Percentiles rank a stretch among this genome's conserved stretches.
Evolutionary conservation across 2,329 filamentous ascomycete genomes (phyloP).

Genomic region (Ilyonectria destructans): DNA sequence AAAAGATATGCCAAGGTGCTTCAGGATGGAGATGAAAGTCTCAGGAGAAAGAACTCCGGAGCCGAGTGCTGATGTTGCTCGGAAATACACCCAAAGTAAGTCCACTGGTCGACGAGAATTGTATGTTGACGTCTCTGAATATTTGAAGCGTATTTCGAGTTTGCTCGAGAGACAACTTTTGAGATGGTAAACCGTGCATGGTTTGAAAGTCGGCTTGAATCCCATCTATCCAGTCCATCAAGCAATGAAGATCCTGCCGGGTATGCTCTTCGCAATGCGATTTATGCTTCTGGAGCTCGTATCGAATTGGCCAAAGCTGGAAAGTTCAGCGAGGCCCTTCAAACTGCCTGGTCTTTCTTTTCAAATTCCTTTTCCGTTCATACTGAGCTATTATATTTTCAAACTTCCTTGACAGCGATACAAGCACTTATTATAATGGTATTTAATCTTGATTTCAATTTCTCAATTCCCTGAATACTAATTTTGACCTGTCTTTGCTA

Average conservation of each 20-base stretch:
- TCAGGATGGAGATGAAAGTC: constrained; percentile 1
- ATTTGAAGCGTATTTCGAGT: neutral
- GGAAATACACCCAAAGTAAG: constrained; percentile 4
- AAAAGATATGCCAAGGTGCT: neutral
- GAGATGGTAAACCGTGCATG: constrained; percentile 1
- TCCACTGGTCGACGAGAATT: neutral
- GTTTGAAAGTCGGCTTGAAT: constrained; percentile 5
- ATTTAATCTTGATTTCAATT: too few relatives aligned
- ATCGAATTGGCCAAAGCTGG: neutral
- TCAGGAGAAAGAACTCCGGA: neutral
- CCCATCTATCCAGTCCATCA: neutral
- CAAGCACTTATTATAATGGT: constrained; percentile 5
- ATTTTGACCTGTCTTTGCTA: neutral
- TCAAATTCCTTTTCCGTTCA: constrained; percentile 5
- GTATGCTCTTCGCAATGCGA: constrained; percentile 13
- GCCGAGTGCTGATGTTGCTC: constrained; percentile 1
- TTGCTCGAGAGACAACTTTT: neutral
- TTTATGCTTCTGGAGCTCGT: neutral
- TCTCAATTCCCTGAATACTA: neutral
- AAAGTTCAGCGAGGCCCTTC: neutral
- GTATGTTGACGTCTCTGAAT: neutral
- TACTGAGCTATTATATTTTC: constrained; percentile 5
- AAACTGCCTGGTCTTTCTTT: constrained; percentile 9
- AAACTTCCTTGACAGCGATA: constrained; percentile 7
- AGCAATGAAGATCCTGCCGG: neutral